Evolutionary conservation across 352 stramenopile genomes (phyloP).

Genomic region (Thalassiosira ordinaria): DNA sequence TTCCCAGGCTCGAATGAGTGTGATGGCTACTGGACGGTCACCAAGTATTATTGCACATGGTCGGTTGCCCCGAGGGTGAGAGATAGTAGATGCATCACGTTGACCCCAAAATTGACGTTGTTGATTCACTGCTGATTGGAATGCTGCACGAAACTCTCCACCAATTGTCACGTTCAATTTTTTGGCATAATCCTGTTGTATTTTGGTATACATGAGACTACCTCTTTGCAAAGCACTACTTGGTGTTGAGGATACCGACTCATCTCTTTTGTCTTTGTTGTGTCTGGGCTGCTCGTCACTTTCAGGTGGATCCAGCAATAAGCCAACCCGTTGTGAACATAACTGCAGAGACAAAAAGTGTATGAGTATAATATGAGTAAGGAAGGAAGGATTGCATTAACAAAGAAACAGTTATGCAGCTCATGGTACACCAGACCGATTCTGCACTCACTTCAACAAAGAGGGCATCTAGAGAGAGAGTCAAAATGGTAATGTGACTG

Average conservation of each 20-base stretch:
- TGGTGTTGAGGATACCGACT: constrained; percentile 3
- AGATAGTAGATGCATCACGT: neutral
- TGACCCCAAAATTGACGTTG: constrained; percentile 54
- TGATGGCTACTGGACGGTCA: constrained; percentile 79
- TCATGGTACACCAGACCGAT: too few relatives aligned
- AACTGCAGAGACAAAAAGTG: constrained; percentile 49
- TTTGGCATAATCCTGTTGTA: constrained; percentile 83
- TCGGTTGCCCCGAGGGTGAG: constrained; percentile 44
- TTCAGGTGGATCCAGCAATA: constrained; percentile 54
- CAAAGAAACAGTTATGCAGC: too few relatives aligned
- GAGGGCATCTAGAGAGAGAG: constrained; percentile 72
- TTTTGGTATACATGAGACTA: constrained; percentile 68
- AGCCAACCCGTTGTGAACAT: constrained; percentile 74
- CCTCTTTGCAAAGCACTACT: constrained; percentile 43
- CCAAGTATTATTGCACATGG: constrained; percentile 74
- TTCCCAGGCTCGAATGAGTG: constrained; percentile 79
- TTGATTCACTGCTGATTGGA: constrained; percentile 58
- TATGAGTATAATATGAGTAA: too few relatives aligned
- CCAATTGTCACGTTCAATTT: constrained; percentile 82
- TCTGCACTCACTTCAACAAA: too few relatives aligned
- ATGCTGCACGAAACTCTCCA: constrained; percentile 78
- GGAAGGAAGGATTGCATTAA: too few relatives aligned
- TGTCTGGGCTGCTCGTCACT: constrained; percentile 33
- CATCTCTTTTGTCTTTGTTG: constrained; percentile 17
- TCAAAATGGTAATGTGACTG: too few relatives aligned